These are phyloP conservation scores for Macrophomina phaseolina DNA, from an alignment of 2,329 filamentous ascomycete species.

Conservation along the genomic window DNA sequence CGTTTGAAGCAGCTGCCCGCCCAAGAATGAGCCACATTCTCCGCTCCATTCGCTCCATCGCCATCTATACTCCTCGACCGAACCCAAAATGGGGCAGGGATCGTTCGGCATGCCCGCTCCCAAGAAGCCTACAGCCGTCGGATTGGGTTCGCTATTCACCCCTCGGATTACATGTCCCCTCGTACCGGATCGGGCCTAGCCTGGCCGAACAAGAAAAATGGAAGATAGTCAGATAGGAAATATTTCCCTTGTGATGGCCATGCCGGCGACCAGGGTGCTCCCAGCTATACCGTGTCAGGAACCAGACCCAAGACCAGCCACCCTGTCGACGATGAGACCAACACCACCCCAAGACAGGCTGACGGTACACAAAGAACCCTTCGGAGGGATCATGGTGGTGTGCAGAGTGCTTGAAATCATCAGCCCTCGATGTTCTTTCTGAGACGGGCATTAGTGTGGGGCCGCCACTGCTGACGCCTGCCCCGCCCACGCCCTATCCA, in stretches of 20 bases:
- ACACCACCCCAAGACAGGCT: too few relatives aligned
- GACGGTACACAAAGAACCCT: too few relatives aligned
- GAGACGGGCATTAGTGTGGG: too few relatives aligned
- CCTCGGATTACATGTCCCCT: neutral
- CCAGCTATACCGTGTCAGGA: too few relatives aligned
- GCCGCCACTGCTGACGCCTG: neutral
- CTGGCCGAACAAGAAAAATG: neutral
- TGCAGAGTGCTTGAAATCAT: too few relatives aligned
- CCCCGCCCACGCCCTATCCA: neutral
- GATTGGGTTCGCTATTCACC: neutral
- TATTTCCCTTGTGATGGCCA: neutral
- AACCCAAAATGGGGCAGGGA: neutral
- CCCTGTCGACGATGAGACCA: too few relatives aligned
- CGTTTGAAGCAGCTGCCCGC: neutral
- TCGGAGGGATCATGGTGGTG: too few relatives aligned
- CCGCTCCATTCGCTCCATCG: conserved; percentile 1
- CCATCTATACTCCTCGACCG: neutral
- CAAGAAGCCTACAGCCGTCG: neutral
- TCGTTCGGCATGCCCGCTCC: neutral
- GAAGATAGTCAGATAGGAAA: neutral
- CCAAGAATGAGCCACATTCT: neutral
- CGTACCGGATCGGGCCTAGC: neutral
- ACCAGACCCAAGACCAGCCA: too few relatives aligned
- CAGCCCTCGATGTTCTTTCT: too few relatives aligned
- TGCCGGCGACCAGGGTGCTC: neutral